These are phyloP conservation scores for Vitis rupestris DNA, from an alignment of 164 flowering plant genomes.

Conservation along the genomic window DNA sequence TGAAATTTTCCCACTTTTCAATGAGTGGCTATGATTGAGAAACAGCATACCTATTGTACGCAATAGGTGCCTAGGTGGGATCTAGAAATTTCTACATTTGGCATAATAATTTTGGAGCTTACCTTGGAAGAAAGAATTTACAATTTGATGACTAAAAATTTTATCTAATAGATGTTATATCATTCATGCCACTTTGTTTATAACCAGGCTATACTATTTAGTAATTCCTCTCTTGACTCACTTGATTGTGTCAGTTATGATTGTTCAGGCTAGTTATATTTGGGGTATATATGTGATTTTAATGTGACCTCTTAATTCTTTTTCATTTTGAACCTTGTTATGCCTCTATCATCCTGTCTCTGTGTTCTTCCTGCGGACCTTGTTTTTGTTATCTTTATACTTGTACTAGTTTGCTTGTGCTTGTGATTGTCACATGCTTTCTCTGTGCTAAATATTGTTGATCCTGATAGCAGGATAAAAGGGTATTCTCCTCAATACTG, in stretches of 20 bases:
- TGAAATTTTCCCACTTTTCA: background rate
- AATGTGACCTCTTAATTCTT: background rate
- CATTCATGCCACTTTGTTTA: too few relatives aligned
- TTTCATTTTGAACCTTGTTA: background rate
- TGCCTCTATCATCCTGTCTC: slow-evolving; percentile 1
- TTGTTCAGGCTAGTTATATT: background rate
- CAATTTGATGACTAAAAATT: too few relatives aligned
- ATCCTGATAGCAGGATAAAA: slow-evolving; percentile 34
- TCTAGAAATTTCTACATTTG: too few relatives aligned
- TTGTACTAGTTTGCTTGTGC: slow-evolving; percentile 1
- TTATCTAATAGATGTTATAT: too few relatives aligned
- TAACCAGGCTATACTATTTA: too few relatives aligned
- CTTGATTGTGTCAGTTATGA: background rate
- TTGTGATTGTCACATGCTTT: background rate
- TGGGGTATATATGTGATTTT: background rate
- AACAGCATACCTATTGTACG: background rate
- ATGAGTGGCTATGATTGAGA: background rate
- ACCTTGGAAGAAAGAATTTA: too few relatives aligned
- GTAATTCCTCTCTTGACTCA: background rate
- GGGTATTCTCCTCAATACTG: slow-evolving; percentile 25
- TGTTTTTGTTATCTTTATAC: background rate
- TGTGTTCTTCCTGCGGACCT: background rate
- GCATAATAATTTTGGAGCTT: too few relatives aligned
- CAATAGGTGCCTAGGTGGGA: too few relatives aligned
- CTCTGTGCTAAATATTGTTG: slow-evolving; percentile 3